Evolutionary conservation across 1,139 yeast genomes (phyloP).

Genomic region (Lodderomyces metapsilosis): DNA sequence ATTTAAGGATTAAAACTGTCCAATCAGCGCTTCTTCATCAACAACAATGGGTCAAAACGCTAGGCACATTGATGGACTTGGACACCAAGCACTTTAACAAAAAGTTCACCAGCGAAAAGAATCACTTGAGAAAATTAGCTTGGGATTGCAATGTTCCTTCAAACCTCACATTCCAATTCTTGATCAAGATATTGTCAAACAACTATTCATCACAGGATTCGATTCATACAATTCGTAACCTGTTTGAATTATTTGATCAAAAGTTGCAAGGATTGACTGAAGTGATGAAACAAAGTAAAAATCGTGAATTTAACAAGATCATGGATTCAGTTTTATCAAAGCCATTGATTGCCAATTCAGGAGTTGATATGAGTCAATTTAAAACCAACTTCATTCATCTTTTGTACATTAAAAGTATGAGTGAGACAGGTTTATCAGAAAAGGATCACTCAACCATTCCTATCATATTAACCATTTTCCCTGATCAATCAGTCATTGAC

Average conservation of each 20-base stretch:
- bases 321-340: slow-evolving; percentile 25
- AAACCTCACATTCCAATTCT: slow-evolving; percentile 23
- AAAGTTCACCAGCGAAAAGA: slow-evolving; percentile 29
- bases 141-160: slow-evolving; percentile 43
- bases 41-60: slow-evolving; percentile 28
- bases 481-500: slow-evolving; percentile 23
- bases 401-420: slow-evolving; percentile 38
- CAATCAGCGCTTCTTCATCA: slow-evolving; percentile 21
- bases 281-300: slow-evolving; percentile 28
- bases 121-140: slow-evolving; percentile 30
- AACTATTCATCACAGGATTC: slow-evolving; percentile 18
- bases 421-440: slow-evolving; percentile 36
- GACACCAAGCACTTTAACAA: slow-evolving; percentile 25
- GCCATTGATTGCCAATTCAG: slow-evolving; percentile 32
- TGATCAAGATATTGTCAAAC: slow-evolving; percentile 24
- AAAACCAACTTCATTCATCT: slow-evolving; percentile 28
- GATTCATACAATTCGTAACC: slow-evolving; percentile 16
- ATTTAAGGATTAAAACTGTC: slow-evolving; percentile 20
- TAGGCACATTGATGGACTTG: slow-evolving; percentile 17
- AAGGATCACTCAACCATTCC: slow-evolving; percentile 45
- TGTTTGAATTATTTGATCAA: slow-evolving; percentile 21
- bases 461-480: slow-evolving; percentile 30
- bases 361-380: slow-evolving; percentile 22
- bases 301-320: slow-evolving; percentile 31
- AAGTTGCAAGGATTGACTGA: slow-evolving; percentile 26